phyloP scores from a whole-genome alignment of 2,329 filamentous ascomycete species.

The Diaporthe citriasiana region DNA sequence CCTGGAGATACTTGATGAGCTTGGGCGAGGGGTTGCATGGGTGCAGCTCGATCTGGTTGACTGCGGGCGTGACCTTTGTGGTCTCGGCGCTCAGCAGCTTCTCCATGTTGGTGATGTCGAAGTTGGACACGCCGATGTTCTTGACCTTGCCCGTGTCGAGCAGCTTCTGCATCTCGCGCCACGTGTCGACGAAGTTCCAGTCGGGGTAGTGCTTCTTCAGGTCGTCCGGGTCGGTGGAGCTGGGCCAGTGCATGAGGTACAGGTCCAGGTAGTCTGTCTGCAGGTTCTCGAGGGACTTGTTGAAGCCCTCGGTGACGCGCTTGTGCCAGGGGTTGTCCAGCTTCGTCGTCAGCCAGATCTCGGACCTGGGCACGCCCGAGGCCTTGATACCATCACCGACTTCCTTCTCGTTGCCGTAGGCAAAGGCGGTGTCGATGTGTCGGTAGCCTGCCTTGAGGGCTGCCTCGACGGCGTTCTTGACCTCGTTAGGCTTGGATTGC shows the following conservation, averaged over 20 bases:
- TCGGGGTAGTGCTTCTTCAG: conserved; percentile 78
- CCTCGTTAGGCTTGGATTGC: conserved; percentile 80
- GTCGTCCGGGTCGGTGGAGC: conserved; percentile 72
- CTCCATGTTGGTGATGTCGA: conserved; percentile 84
- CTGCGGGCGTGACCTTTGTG: conserved; percentile 74
- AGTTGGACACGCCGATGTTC: conserved; percentile 91
- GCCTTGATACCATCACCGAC: conserved; percentile 76
- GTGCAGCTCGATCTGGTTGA: conserved; percentile 88
- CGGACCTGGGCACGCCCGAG: conserved; percentile 73
- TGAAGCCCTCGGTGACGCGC: conserved; percentile 73
- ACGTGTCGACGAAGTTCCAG: conserved; percentile 89
- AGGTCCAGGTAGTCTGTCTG: conserved; percentile 77
- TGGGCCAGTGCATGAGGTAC: conserved; percentile 82
- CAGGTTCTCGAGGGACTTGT: conserved; percentile 71
- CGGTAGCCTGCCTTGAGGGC: conserved; percentile 79
- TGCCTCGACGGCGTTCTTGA: conserved; percentile 77
- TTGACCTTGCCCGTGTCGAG: conserved; percentile 77
- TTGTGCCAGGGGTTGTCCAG: conserved; percentile 80
- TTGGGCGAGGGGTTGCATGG: conserved; percentile 86
- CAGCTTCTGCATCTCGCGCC: conserved; percentile 79
- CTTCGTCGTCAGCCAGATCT: conserved; percentile 85
- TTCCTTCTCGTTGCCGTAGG: conserved; percentile 82
- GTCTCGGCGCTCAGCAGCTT: conserved; percentile 77
- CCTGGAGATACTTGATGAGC: conserved; percentile 78
- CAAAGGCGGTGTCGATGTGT: conserved; percentile 82